Conservation (phyloP, 805 yeast genomes). For the Henningerozyma blattae region DNA sequence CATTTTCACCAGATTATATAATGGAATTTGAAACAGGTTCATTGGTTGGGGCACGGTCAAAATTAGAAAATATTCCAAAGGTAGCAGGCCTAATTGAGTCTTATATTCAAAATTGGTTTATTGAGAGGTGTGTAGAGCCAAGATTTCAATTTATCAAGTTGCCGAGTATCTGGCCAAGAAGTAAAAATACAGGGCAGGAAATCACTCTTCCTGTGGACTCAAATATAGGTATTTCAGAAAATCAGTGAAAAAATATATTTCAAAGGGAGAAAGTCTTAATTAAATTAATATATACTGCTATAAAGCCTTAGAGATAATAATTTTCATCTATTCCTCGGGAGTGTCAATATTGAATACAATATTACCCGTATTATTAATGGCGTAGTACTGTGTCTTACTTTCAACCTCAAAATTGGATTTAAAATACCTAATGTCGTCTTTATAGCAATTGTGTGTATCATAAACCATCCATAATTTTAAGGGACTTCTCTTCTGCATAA, state of each 20-base stretch:
- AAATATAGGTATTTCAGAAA: no score
- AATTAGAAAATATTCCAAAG: slow-evolving; percentile 87
- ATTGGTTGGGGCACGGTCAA: slow-evolving; percentile 83
- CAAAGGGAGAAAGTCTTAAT: no score
- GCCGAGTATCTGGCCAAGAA: slow-evolving; percentile 82
- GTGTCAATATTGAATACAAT: no score
- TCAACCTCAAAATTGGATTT: no score
- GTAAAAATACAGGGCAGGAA: slow-evolving; percentile 40
- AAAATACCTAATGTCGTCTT: background rate
- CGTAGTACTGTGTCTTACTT: no score
- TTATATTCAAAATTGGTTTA: slow-evolving; percentile 76
- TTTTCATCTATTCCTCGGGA: no score
- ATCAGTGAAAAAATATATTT: no score
- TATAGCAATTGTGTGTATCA: background rate
- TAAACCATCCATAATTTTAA: background rate
- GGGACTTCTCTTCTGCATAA: background rate
- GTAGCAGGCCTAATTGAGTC: slow-evolving; percentile 75
- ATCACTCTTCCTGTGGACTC: no score
- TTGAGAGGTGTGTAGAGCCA: slow-evolving; percentile 89
- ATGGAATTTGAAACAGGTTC: slow-evolving; percentile 84
- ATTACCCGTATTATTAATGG: no score
- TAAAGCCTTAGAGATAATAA: no score
- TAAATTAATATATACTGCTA: no score
- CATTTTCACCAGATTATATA: slow-evolving; percentile 84
- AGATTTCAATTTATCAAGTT: slow-evolving; percentile 73